Conservation (phyloP, 371 early-diverging fungal genomes). For the Circinella minor region DNA sequence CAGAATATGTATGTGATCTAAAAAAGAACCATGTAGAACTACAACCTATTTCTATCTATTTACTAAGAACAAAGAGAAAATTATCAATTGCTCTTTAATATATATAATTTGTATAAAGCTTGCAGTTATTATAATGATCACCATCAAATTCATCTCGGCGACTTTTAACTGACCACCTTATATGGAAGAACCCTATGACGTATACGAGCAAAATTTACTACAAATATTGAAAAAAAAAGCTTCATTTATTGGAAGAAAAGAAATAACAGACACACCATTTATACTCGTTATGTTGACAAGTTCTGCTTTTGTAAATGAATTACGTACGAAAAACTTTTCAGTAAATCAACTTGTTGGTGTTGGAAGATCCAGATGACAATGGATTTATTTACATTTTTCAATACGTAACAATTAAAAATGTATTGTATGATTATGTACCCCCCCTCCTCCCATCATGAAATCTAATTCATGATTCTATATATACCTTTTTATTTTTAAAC, state of each 20-base stretch:
- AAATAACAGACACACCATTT: constrained; percentile 33
- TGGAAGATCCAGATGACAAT: constrained; percentile 46
- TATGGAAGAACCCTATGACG: constrained; percentile 33
- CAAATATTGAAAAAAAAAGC: constrained; percentile 30
- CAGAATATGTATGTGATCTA: constrained; percentile 40
- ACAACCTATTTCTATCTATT: too few relatives aligned
- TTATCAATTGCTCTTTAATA: too few relatives aligned
- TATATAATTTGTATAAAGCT: constrained; percentile 22
- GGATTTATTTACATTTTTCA: constrained; percentile 23
- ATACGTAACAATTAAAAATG: too few relatives aligned
- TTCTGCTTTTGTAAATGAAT: constrained; percentile 39
- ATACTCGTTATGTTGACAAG: constrained; percentile 35
- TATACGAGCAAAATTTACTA: constrained; percentile 27
- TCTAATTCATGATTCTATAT: too few relatives aligned
- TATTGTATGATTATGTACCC: too few relatives aligned
- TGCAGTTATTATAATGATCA: constrained; percentile 41
- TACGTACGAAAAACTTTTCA: too few relatives aligned
- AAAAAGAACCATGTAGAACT: too few relatives aligned
- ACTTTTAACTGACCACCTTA: constrained; percentile 44
- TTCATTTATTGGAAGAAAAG: constrained; percentile 22
- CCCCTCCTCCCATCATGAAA: too few relatives aligned
- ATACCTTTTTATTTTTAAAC: too few relatives aligned
- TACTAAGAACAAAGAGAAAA: too few relatives aligned
- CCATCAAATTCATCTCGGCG: constrained; percentile 39
- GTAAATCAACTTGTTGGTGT: constrained; percentile 45